Conservation (phyloP, 768 basidiomycete species). For the Suillus plorans region DNA sequence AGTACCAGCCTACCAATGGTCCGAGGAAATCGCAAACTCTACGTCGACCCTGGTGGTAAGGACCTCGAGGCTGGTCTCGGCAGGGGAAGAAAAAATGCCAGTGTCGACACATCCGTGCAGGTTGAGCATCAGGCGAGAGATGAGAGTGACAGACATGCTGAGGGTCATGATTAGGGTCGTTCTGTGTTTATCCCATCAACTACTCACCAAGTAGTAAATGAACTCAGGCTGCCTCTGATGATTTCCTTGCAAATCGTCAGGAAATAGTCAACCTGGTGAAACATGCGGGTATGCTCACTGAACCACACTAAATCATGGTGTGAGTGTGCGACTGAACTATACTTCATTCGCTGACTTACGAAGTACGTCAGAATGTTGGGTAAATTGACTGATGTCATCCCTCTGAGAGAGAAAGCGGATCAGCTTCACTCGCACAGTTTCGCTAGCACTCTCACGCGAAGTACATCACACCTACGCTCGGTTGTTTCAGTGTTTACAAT, state of each 20-base stretch:
- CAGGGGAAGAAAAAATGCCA: conserved; percentile 7
- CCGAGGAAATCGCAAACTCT: background rate
- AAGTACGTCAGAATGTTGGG: conserved; percentile 46
- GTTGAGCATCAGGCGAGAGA: conserved; percentile 59
- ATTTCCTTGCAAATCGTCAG: background rate
- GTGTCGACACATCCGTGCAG: conserved; percentile 40
- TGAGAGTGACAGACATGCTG: conserved; percentile 51
- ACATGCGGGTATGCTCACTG: background rate
- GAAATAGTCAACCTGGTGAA: background rate
- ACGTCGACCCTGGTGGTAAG: background rate
- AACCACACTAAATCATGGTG: background rate
- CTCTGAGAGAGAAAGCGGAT: conserved; percentile 24
- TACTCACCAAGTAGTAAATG: conserved; percentile 48
- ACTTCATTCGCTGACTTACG: conserved; percentile 17
- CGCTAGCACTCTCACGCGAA: conserved; percentile 45
- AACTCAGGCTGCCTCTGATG: conserved; percentile 44
- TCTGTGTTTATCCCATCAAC: background rate
- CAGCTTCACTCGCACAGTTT: background rate
- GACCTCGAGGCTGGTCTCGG: background rate
- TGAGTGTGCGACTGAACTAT: background rate
- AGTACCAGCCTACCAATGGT: background rate
- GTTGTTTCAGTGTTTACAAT: background rate
- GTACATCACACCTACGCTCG: conserved; percentile 49
- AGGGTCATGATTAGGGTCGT: background rate
- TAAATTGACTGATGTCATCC: conserved; percentile 53